These are phyloP conservation scores for Ustilago shanxiensis DNA, from an alignment of 1,284 basidiomycete genomes.

Conservation along the genomic window DNA sequence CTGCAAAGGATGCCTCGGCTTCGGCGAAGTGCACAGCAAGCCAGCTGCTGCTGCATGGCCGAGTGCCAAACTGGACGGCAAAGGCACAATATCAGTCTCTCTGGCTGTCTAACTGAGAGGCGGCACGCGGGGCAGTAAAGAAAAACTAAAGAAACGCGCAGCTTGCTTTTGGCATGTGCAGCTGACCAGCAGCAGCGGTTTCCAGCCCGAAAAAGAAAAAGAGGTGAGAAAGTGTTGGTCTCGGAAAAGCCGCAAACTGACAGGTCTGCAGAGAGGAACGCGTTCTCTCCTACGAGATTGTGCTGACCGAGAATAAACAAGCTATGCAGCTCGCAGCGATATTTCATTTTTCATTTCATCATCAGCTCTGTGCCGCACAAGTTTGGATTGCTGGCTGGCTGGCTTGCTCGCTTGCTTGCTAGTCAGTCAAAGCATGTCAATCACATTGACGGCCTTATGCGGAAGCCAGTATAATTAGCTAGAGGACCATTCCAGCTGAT, in stretches of 20 bases:
- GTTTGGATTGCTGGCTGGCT: too few species aligned
- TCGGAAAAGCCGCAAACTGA: constrained; percentile 13
- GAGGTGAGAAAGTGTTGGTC: constrained; percentile 34
- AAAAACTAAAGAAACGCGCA: background rate
- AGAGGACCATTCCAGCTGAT: too few species aligned
- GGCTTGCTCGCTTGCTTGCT: background rate
- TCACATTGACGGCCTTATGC: too few species aligned
- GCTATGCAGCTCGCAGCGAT: constrained; percentile 41
- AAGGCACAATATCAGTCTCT: constrained; percentile 11
- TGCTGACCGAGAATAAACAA: constrained; percentile 11
- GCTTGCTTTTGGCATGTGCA: constrained; percentile 25
- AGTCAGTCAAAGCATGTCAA: too few species aligned
- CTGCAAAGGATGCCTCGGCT: constrained; percentile 20
- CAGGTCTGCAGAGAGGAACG: background rate
- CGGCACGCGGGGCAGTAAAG: too few species aligned
- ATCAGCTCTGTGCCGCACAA: too few species aligned
- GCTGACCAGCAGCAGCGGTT: constrained; percentile 14
- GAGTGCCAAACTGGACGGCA: constrained; percentile 26
- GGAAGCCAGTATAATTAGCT: too few species aligned
- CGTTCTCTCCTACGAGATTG: background rate
- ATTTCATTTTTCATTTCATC: background rate
- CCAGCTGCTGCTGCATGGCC: constrained; percentile 4
- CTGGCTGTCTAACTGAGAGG: constrained; percentile 1
- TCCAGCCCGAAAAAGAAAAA: too few species aligned
- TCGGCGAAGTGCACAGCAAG: constrained; percentile 29